Evolutionary conservation across 176 grass and related monocot species (phyloP), one percentile per base, ranked within the genome.

Genomic region (Rhynchospora breviuscula): DNA sequence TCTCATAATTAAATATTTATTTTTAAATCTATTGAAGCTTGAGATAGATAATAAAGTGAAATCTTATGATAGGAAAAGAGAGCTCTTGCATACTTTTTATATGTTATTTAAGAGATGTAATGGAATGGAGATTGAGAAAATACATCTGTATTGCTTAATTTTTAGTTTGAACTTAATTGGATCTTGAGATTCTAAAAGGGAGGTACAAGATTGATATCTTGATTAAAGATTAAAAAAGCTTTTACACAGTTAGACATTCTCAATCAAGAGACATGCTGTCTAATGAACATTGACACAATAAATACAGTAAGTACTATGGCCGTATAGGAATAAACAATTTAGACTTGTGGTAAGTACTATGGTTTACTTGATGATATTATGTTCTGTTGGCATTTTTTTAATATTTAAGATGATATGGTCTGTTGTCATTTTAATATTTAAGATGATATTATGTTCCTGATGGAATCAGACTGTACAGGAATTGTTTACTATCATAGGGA

Each of bases 91-190:
- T 77, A 77, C 6, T 77, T 76, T 52, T 54, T 3, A 3, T 26
- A 77, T 26, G 72, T 77, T 56, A 7, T 54, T 77, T 29, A 54
- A 76, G 72, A 76, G 46, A 76, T 76, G 47, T 21, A 76, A 76
- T 10, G 18, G 22, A 77, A 26, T 53, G 48, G 52, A 52, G 1
- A 29, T 53, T 53, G 19, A 76, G 21, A 47, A 52, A 12, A n/a
- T 76, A 48, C 22, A 48, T 77, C 19, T 15, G 10, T 77, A 31
- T 8, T 52, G 10, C 21, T 77, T 48, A 54, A 76, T 29, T 22
- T 29, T 23, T 53, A 26, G 15, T 15, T 35, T 54, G 29, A 56
- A 53, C 14, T 25, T 74, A 25, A 51, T 74, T 12, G 31, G 11
- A 18, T 14, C 67, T 45, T 69, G 33, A 68, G 11, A 69, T 63